Base-by-base conservation (phyloP, 1,284 basidiomycete species). In the Puccinia polysora region DNA sequence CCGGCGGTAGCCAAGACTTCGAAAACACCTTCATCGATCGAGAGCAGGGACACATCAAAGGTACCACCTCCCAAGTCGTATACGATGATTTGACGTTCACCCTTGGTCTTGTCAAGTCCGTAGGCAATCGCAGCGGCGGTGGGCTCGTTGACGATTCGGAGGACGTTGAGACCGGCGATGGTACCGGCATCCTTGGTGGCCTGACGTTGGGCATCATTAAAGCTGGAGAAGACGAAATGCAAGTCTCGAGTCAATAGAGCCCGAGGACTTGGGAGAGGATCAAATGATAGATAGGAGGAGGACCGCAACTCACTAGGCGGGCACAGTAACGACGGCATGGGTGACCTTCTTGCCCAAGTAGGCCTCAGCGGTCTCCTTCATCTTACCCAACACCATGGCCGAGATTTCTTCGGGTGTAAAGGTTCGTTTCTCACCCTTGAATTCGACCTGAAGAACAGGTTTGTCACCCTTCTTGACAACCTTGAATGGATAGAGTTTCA, bases 351-450 rank as follows among this genome's bases (percentile, higher is more conserved):
- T 86, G 76, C 93, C 94, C 73, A 98, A 88, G 83, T 97, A 97
- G 25, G 93, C 91, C 85, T 97, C 95, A 75, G 95, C 95, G 55
- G 91, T 97, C 84, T 97, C 95, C 87, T 97, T 97, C 94, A 98
- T 97, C 86, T 97, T 97, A 74, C 81, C 84, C 74, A 97, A 83
- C 78, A 98, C 86, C 95, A 97, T 98, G 73, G 94, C 91, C 71
- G 87, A 90, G 77, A 93, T 86, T 82, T 93, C 91, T 81, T 94
- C 90, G 0, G 91, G 88, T 52, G 79, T 80, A 75, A 81, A 81
- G 32, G 77, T 74, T 74, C 77, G 77, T 67, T 76, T 74, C 18
- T 77, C 73, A 63, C 76, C 77, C 58, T 77, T 77, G 58, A 78
- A 76, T 56, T 75, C 74, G 65, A 80, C 77, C 74, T 79, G 75